A percentile compares a stretch with the other conserved stretches of the same genome.
Evolutionary conservation across 140 eudicot genomes (phyloP).

Genomic region (Oenanthe javanica): DNA sequence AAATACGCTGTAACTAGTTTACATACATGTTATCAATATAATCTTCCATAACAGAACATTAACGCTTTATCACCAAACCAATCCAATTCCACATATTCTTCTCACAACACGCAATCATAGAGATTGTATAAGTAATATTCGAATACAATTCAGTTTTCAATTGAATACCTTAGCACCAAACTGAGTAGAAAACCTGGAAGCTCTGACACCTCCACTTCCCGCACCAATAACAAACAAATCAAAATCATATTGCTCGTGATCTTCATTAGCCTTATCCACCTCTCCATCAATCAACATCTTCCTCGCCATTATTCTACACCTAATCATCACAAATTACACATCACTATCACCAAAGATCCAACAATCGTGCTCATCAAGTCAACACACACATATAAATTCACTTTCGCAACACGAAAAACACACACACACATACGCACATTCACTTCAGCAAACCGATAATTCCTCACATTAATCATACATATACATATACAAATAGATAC

Average conservation of each 20-base stretch:
- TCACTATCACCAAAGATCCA: neutral
- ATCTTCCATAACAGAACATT: neutral
- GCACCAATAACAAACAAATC: constrained; percentile 98
- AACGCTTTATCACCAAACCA: neutral
- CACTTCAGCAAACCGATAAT: neutral
- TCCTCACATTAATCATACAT: neutral
- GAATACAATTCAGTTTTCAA: neutral
- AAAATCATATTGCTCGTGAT: constrained; percentile 53
- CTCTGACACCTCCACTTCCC: constrained; percentile 93
- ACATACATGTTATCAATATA: neutral
- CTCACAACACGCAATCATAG: neutral
- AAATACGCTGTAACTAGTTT: neutral
- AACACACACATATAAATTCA: neutral
- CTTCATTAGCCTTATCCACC: constrained; percentile 17
- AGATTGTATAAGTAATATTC: neutral
- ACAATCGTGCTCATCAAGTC: neutral
- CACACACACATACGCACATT: neutral
- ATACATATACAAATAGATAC: constrained; percentile 19
- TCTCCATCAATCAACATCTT: constrained; percentile 90
- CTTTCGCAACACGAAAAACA: neutral
- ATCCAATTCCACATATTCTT: neutral
- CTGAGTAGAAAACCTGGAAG: constrained; percentile 85
- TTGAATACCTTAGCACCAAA: constrained; percentile 78
- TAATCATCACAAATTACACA: neutral
- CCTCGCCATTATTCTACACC: constrained; percentile 47